A percentile compares a stretch with the other conserved stretches of the same genome.
These are phyloP conservation scores for Aspergillus mulundensis DNA, from an alignment of 495 filamentous ascomycete genomes.

Conservation along the genomic window DNA sequence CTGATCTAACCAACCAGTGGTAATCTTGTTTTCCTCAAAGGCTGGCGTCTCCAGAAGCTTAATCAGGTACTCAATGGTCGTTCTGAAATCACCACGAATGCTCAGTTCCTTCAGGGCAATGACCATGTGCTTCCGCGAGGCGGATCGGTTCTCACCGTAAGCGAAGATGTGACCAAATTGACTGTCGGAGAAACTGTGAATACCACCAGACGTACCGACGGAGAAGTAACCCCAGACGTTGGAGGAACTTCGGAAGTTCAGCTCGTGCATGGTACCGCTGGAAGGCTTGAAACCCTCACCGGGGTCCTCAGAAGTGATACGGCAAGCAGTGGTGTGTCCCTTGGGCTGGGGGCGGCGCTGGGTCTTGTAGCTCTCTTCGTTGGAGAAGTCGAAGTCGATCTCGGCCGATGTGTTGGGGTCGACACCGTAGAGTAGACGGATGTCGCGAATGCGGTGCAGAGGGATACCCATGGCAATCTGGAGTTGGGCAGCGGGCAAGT, in stretches of 20 bases:
- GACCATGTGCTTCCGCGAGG: slow-evolving; percentile 99
- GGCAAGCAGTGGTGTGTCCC: slow-evolving; percentile 95
- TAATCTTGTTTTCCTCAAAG: slow-evolving; percentile 99
- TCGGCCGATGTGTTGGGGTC: slow-evolving; percentile 80
- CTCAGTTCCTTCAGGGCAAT: slow-evolving; percentile 97
- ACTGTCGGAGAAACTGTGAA: slow-evolving; percentile 98
- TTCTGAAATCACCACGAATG: slow-evolving; percentile 98
- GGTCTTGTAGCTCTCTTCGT: slow-evolving; percentile 73
- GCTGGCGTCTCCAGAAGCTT: slow-evolving; percentile 97
- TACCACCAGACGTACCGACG: slow-evolving; percentile 90
- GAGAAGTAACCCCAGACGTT: slow-evolving; percentile 99
- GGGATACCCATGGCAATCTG: slow-evolving; percentile 99
- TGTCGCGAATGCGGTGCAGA: slow-evolving; percentile 91
- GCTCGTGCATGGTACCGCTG: slow-evolving; percentile 96
- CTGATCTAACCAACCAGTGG: slow-evolving; percentile 98
- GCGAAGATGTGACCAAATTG: slow-evolving; percentile 99
- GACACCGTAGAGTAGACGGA: slow-evolving; percentile 91
- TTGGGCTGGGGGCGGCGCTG: slow-evolving; percentile 90
- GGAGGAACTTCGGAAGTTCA: slow-evolving; percentile 97
- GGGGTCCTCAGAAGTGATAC: slow-evolving; percentile 99
- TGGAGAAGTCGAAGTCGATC: slow-evolving; percentile 96
- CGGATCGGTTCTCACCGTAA: slow-evolving; percentile 93
- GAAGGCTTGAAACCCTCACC: slow-evolving; percentile 99
- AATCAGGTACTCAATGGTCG: slow-evolving; percentile 97
- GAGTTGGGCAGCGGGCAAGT: slow-evolving; percentile 93